Evolutionary conservation across 108 stramenopile species (phyloP), one percentile per base, ranked within the genome.

Genomic region (Nannochloropsis salina): DNA sequence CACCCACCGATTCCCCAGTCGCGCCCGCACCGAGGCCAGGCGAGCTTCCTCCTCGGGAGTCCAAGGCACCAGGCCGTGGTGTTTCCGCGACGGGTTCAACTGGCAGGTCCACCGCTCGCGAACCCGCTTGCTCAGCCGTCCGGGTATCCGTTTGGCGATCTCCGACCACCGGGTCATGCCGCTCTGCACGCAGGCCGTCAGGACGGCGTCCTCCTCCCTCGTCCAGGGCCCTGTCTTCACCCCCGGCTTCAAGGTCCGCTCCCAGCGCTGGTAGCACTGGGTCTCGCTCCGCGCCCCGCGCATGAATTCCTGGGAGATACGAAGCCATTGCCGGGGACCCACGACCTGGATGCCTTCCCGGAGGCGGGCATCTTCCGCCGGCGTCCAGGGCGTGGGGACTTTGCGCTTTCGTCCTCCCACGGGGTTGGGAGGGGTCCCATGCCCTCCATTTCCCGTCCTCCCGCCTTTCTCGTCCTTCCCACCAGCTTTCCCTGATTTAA

Each of bases 201-300:
- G 93, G 42, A 94, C 90, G n/a, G 86, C 89, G 86, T 99, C 98
- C 88, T 99, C 99, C 85, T 97, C 95, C 45, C 94, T 86, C 9
- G 99, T 97, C 97, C 97, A 98, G 9, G 97, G 95, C 9, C 99
- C 99, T 90, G 98, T 98, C 89, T 97, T 93, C 21, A 98, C 91
- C 81, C 97, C 99, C 12, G 98, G 97, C 61, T 94, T 93, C 42
- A 99, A 94, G 18, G 98, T 97, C 89, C 98, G 98, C 88, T 98
- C 96, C 98, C 98, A 99, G 31, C 98, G 94, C 87, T 98, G 98
- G n/a, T 97, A 90, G 86, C 98, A 98, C 85, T 98, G 98, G 0
- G 97, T 96, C 82, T 97, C 94, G n/a, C 91, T 86, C 21, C 96
- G 88, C 15, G 94, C 88, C 61, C 94, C 88, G 61, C 81, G 85